Percentiles rank a stretch among this genome's conserved stretches.
These are phyloP conservation scores for Agapanthus africanus DNA, from an alignment of 106 monocot genomes.

Conservation along the genomic window DNA sequence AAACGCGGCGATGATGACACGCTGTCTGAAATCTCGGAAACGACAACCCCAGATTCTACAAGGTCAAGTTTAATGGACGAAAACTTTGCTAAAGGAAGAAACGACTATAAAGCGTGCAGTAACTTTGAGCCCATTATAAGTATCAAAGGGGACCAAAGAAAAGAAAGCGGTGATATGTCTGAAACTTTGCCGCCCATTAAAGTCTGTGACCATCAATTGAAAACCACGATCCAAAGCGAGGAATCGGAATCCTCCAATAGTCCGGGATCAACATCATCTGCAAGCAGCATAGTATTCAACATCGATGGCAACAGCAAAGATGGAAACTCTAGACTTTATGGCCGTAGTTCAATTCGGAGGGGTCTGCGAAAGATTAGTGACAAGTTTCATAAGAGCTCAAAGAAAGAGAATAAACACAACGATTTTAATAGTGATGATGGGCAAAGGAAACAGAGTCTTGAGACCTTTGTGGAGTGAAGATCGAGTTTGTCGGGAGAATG, in stretches of 20 bases:
- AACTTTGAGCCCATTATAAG: slow-evolving; percentile 12
- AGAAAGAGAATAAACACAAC: slow-evolving; percentile 4
- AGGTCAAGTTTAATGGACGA: slow-evolving; percentile 4
- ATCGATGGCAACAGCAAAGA: slow-evolving; percentile 12
- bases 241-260: slow-evolving; percentile 3
- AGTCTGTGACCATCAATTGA: background rate
- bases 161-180: slow-evolving; percentile 4
- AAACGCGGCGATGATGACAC: background rate
- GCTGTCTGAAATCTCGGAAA: background rate
- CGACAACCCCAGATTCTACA: background rate
- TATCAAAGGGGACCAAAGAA: slow-evolving; percentile 5
- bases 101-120: background rate
- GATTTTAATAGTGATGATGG: background rate
- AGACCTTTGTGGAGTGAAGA: no score
- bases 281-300: background rate
- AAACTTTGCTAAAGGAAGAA: background rate
- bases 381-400: background rate
- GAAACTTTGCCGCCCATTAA: slow-evolving; percentile 13
- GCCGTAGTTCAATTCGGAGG: slow-evolving; percentile 9
- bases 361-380: slow-evolving; percentile 31
- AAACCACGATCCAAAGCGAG: slow-evolving; percentile 3
- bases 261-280: slow-evolving; percentile 6
- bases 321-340: slow-evolving; percentile 10
- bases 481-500: no score
- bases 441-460: background rate